phyloP scores from a whole-genome alignment of 176 grass and related monocot genomes.

The Musa itinerans region DNA sequence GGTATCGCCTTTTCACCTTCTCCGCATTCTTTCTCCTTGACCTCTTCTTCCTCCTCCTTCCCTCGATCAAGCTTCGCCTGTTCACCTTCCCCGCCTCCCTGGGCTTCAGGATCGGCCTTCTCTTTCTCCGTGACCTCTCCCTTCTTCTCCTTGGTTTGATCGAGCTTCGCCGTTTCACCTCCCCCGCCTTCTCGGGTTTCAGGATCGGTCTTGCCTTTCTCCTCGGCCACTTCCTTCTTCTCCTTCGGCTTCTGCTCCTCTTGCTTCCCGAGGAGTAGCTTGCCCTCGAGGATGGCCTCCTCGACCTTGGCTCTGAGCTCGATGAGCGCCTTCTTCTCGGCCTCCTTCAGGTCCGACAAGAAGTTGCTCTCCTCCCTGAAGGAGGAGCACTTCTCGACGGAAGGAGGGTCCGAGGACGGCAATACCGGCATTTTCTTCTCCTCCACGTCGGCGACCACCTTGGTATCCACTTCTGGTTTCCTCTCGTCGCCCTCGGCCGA shows the following conservation, averaged over 20 bases:
- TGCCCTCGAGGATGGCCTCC: slow-evolving; percentile 51
- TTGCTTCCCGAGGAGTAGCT: slow-evolving; percentile 27
- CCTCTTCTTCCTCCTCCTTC: slow-evolving; percentile 6
- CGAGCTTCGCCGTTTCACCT: neutral
- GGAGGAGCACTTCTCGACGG: slow-evolving; percentile 43
- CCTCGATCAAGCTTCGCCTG: slow-evolving; percentile 1
- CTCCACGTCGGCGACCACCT: neutral
- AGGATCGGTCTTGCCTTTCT: neutral
- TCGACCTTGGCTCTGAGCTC: slow-evolving; percentile 69
- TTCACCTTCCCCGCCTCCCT: neutral
- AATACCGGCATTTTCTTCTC: slow-evolving; percentile 15
- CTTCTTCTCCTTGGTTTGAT: slow-evolving; percentile 4
- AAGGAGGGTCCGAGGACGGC: slow-evolving; percentile 7
- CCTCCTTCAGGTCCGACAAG: slow-evolving; percentile 64
- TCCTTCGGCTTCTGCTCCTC: neutral
- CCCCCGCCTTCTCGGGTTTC: neutral
- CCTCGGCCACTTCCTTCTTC: neutral
- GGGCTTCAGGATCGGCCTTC: neutral
- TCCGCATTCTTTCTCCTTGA: neutral
- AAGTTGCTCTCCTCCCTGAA: slow-evolving; percentile 95
- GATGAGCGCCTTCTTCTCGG: slow-evolving; percentile 59
- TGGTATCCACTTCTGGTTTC: neutral
- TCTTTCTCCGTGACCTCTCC: neutral
- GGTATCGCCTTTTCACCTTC: neutral
- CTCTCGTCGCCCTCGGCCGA: neutral